A percentile compares a stretch with the other conserved stretches of the same genome.
These are phyloP conservation scores for Lithospermum erythrorhizon DNA, from an alignment of 257 asterid genomes.

Conservation along the genomic window DNA sequence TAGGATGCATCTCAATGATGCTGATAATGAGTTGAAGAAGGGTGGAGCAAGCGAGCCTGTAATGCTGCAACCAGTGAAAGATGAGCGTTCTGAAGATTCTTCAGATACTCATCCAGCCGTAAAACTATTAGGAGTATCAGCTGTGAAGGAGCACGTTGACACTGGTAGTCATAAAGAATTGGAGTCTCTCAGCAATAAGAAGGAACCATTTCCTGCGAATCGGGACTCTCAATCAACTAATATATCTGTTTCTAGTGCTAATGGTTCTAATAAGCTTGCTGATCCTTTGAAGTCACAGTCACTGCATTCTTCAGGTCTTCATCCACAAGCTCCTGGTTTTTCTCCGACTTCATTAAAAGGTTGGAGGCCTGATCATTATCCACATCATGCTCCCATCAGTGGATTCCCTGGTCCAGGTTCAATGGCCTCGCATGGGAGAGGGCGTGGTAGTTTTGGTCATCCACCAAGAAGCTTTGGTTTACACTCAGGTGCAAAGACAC, in stretches of 20 bases:
- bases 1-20: slow-evolving; percentile 7
- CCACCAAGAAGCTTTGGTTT: slow-evolving; percentile 25
- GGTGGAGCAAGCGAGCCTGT: slow-evolving; percentile 36
- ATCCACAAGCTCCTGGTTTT: slow-evolving; percentile 22
- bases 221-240: slow-evolving; percentile 15
- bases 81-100: slow-evolving; percentile 22
- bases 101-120: slow-evolving; percentile 30
- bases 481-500: slow-evolving; percentile 27
- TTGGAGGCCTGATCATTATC: slow-evolving; percentile 24
- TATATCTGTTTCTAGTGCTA: slow-evolving; percentile 20
- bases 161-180: slow-evolving; percentile 7
- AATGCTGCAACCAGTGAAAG: slow-evolving; percentile 26
- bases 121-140: slow-evolving; percentile 26
- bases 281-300: slow-evolving; percentile 16
- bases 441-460: slow-evolving; percentile 36
- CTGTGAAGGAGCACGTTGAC: slow-evolving; percentile 15
- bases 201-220: slow-evolving; percentile 5
- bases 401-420: slow-evolving; percentile 17
- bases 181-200: slow-evolving; percentile 3
- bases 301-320: slow-evolving; percentile 18
- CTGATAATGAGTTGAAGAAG: slow-evolving; percentile 17
- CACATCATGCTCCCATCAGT: slow-evolving; percentile 14
- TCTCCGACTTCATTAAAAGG: slow-evolving; percentile 24
- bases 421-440: slow-evolving; percentile 27
- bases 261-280: slow-evolving; percentile 14